These are phyloP conservation scores for Apiospora rasikravindrae DNA, from an alignment of 2,329 filamentous ascomycete genomes.

Conservation along the genomic window DNA sequence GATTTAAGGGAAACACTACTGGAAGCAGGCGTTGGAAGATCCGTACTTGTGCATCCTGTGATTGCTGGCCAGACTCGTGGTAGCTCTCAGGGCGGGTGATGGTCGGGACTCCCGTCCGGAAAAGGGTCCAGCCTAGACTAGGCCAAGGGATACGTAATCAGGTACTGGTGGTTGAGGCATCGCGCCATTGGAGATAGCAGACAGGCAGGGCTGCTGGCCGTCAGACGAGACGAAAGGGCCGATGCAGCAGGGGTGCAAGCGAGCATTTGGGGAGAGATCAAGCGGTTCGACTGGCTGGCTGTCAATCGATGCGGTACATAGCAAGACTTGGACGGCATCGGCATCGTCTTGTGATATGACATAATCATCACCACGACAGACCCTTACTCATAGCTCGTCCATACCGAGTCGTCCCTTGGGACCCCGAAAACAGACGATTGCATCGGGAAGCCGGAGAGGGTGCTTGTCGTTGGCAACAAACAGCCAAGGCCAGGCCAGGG, in stretches of 20 bases:
- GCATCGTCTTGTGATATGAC: background rate
- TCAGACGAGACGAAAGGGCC: background rate
- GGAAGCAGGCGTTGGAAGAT: background rate
- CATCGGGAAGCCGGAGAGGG: background rate
- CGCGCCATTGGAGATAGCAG: background rate
- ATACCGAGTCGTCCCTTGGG: background rate
- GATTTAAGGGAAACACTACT: background rate
- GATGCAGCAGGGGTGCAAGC: background rate
- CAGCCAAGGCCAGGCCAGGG: background rate
- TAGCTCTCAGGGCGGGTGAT: background rate
- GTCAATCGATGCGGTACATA: background rate
- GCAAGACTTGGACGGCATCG: no score
- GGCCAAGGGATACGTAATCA: background rate
- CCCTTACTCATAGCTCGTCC: background rate
- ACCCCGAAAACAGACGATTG: background rate
- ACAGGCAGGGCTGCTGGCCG: background rate
- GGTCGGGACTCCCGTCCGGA: background rate
- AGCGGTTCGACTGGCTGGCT: background rate
- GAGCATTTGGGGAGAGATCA: background rate
- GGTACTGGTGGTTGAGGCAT: background rate
- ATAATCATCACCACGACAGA: background rate
- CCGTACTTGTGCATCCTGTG: background rate
- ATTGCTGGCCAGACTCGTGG: background rate
- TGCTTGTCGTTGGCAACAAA: background rate
- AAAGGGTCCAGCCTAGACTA: background rate